Conservation (phyloP, 805 yeast species). For the Priceomyces carsonii region DNA sequence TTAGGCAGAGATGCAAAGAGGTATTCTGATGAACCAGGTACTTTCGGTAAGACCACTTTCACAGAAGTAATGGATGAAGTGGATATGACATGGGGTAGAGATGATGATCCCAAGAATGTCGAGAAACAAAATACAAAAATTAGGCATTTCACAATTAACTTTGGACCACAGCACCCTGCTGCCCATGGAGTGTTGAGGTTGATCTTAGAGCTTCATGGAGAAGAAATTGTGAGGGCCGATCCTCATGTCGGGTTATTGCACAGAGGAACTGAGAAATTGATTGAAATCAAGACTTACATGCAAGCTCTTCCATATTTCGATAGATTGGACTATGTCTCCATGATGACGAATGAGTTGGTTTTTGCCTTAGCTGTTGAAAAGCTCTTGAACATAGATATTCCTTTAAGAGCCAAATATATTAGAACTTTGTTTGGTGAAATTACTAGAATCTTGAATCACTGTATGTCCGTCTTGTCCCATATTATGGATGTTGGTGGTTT, state of each 20-base stretch:
- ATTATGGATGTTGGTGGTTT: slow-evolving; percentile 95
- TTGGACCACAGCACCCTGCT: slow-evolving; percentile 95
- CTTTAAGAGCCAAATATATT: slow-evolving; percentile 80
- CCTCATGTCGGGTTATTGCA: slow-evolving; percentile 89
- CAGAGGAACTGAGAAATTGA: slow-evolving; percentile 87
- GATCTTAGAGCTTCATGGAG: slow-evolving; percentile 85
- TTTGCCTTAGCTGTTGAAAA: slow-evolving; percentile 84
- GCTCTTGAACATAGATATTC: slow-evolving; percentile 80
- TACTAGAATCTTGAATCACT: slow-evolving; percentile 79
- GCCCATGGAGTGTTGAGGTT: slow-evolving; percentile 90
- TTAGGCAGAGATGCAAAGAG: slow-evolving; percentile 39
- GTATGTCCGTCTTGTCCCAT: slow-evolving; percentile 84
- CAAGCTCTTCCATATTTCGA: slow-evolving; percentile 90
- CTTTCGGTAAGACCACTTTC: slow-evolving; percentile 44
- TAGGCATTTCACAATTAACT: slow-evolving; percentile 86
- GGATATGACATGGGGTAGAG: slow-evolving; percentile 45
- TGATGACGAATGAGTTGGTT: slow-evolving; percentile 91
- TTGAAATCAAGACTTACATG: slow-evolving; percentile 81
- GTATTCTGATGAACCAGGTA: slow-evolving; percentile 32
- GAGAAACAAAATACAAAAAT: slow-evolving; percentile 54
- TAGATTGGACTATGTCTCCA: slow-evolving; percentile 78
- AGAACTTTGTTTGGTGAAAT: slow-evolving; percentile 86
- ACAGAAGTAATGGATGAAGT: slow-evolving; percentile 46
- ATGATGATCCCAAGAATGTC: slow-evolving; percentile 43
- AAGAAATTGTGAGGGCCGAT: slow-evolving; percentile 82